These are phyloP conservation scores for Exserohilum rostratum DNA, from an alignment of 2,329 filamentous ascomycete genomes.

Conservation along the genomic window DNA sequence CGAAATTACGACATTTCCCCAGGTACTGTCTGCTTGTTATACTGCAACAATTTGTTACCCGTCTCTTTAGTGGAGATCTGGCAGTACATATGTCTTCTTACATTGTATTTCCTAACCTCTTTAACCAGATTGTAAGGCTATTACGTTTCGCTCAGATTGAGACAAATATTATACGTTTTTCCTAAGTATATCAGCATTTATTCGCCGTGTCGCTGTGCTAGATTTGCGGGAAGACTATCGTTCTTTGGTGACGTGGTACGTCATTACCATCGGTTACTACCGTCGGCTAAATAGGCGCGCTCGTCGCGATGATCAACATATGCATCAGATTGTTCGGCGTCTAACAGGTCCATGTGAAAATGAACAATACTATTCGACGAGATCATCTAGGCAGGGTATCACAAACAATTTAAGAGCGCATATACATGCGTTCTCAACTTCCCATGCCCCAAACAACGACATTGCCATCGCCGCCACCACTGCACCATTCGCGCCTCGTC, in stretches of 20 bases:
- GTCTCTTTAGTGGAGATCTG: background rate
- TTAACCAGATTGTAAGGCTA: background rate
- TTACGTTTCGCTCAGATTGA: background rate
- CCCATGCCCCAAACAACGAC: constrained; percentile 45
- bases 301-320: no score
- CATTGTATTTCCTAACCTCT: background rate
- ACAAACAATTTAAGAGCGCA: background rate
- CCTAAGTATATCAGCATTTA: background rate
- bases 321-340: no score
- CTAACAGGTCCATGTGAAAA: background rate
- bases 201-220: no score
- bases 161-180: constrained; percentile 2
- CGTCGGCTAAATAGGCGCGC: no score
- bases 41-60: background rate
- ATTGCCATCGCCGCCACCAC: constrained; percentile 57
- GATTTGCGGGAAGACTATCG: no score
- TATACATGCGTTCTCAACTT: background rate
- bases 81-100: background rate
- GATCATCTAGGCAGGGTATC: constrained; percentile 1
- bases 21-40: no score
- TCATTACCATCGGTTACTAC: no score
- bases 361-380: background rate
- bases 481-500: constrained; percentile 55
- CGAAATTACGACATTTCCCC: background rate
- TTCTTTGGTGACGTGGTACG: no score